Conservation (phyloP, 352 stramenopile species). For the Phytophthora boehmeriae region DNA sequence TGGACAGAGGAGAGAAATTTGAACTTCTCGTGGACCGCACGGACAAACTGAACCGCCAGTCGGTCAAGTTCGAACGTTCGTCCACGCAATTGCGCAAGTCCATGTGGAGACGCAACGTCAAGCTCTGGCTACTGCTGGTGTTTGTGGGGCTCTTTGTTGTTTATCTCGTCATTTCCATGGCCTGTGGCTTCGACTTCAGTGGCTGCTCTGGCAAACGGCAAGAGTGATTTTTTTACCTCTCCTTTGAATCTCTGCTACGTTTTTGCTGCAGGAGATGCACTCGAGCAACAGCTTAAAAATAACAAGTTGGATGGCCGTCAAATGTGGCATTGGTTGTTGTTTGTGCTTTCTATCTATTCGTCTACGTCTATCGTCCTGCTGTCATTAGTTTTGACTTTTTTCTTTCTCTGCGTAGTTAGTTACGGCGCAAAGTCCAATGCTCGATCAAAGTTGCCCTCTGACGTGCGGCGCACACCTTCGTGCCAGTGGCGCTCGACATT, state of each 20-base stretch:
- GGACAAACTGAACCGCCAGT: conserved; percentile 97
- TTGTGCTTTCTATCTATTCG: conserved; percentile 28
- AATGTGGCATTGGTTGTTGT: conserved; percentile 3
- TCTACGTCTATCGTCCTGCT: conserved; percentile 29
- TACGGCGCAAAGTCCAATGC: conserved; percentile 74
- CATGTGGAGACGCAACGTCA: conserved; percentile 91
- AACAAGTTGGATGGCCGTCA: conserved; percentile 1
- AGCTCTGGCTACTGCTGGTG: conserved; percentile 85
- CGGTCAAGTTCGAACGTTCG: conserved; percentile 96
- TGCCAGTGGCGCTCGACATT: conserved; percentile 79
- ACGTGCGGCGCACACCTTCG: conserved; percentile 65
- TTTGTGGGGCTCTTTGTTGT: conserved; percentile 80
- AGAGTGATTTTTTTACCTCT: conserved; percentile 19
- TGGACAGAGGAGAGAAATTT: conserved; percentile 99
- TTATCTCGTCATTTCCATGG: conserved; percentile 89
- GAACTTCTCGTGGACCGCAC: conserved; percentile 93
- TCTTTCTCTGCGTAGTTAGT: conserved; percentile 3
- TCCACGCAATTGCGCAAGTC: conserved; percentile 87
- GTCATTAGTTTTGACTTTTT: conserved; percentile 2
- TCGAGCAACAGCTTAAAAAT: background rate
- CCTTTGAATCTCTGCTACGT: background rate
- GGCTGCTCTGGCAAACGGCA: conserved; percentile 69
- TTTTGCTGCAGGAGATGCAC: background rate
- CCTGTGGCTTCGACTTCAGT: conserved; percentile 86
- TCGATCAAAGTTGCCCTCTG: conserved; percentile 75